Evolutionary conservation across 768 basidiomycete species (phyloP), one percentile per base, ranked within the genome.

Genomic region (Tulasnella sp.): DNA sequence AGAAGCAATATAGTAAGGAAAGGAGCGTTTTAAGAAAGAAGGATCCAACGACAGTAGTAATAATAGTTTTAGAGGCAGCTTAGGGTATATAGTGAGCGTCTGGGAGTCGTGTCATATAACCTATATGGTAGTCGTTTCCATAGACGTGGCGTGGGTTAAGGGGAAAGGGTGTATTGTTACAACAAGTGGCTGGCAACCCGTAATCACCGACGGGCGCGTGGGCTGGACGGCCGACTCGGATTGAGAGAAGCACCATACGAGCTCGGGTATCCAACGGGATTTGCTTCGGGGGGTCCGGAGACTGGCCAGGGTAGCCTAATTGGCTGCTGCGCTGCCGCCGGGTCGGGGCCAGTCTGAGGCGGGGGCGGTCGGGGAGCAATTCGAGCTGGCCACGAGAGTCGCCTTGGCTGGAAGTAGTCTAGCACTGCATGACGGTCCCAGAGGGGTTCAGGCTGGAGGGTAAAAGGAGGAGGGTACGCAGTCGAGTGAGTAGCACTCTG

Each of bases 381-480:
- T 39, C 19, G 67, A 17, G 67, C n/a, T 25, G 31, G 67, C 67
- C 67, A 68, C 25, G 67, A 68, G 22, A 68, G 67, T 12, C 67
- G 67, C 25, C 67, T 34, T 17, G 38, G 67, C 67, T 68, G 67
- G 34, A 68, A 68, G 67, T 68, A 68, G 8, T 68, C 67, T 29
- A 29, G 67, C 12, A 68, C 67, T 17, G 31, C 67, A 7, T 34
- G 34, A 22, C 67, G 67, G 67, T 68, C 67, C 67, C 67, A 68
- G 14, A 68, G 67, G 8, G 67, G 67, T 34, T 68, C 67, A 31
- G 67, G 67, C 67, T 68, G 67, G 15, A 68, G 38, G 2, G 67
- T 68, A 39, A 68, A 68, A 17, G 67, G 67, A 17, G 67, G 67
- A 34, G 67, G 67, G 67, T 68, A 68, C 38, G 67, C 67, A 68